phyloP scores from a whole-genome alignment of 202 grass and related monocot species.

The Digitaria exilis region DNA sequence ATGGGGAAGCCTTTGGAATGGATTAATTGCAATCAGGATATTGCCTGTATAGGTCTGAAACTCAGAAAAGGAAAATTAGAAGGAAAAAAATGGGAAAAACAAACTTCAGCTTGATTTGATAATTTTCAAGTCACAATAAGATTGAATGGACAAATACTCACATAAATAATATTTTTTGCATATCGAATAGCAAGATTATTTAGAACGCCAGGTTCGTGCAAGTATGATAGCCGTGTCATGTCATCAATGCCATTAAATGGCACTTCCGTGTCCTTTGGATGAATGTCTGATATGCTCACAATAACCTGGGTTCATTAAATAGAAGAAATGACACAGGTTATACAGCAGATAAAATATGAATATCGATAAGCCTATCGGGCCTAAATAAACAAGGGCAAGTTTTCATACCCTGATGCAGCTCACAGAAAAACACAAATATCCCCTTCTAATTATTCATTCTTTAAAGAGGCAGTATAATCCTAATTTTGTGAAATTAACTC shows the following conservation, averaged over 20 bases:
- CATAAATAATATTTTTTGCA: constrained; percentile 78
- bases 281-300: constrained; percentile 53
- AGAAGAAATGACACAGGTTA: background rate
- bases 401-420: background rate
- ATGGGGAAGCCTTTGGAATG: constrained; percentile 92
- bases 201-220: constrained; percentile 85
- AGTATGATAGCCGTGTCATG: constrained; percentile 80
- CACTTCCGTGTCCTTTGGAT: constrained; percentile 71
- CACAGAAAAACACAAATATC: background rate
- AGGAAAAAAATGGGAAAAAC: background rate
- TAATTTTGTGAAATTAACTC: constrained; percentile 5
- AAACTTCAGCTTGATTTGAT: constrained; percentile 15
- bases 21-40: constrained; percentile 95
- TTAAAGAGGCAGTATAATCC: constrained; percentile 17
- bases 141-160: constrained; percentile 45
- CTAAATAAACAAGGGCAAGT: constrained; percentile 5
- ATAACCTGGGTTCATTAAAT: constrained; percentile 50
- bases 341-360: background rate
- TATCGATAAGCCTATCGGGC: constrained; percentile 15
- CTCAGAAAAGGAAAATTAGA: constrained; percentile 18
- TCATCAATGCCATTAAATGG: constrained; percentile 64
- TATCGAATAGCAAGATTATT: constrained; percentile 72
- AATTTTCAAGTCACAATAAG: constrained; percentile 12
- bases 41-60: constrained; percentile 88
- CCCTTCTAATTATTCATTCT: background rate